Evolutionary conservation across 306 rosid species (phyloP), one percentile per base, ranked within the genome.

Genomic region (Hippophae tibetana): DNA sequence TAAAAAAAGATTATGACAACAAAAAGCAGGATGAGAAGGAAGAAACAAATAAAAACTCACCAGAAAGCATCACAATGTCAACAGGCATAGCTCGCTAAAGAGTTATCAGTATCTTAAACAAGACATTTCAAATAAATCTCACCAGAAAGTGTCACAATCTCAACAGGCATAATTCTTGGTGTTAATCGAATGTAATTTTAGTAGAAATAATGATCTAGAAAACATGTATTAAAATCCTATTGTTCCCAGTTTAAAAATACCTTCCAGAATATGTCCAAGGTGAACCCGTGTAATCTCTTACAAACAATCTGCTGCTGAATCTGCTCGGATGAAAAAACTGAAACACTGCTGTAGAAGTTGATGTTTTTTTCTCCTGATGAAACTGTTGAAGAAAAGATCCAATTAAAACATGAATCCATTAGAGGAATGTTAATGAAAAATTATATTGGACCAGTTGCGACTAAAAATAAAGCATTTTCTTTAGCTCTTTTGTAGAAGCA

Each of bases 321-420:
- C 45, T 79, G 74, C 58, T 84, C 85, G 6, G 77, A 60, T 13
- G 85, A 71, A 72, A 84, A 70, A 74, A 75, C 73, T 23, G 90
- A 81, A 47, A 74, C 71, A 66, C 55, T 78, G 7, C 78, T 57
- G 10, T 82, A 88, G 52, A 78, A 84, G 61, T 79, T 72, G 47
- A 70, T 77, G 53, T 72, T 64, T 61, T 84, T 82, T 80, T 84
- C 65, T 87, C 80, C 71, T 78, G 76, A 69, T 56, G 90, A 63
- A 87, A 58, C 94, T 84, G 81, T 42, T 67, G 53, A 60, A 67
- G 65, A 72, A 59, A 63, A 65, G 42, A 7, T 60, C 47, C 7
- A 42, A 26, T n/a, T 26, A 10, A 43, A 58, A 26, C 44, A 42
- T 1, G 40, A 13, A 45, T 10, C 8, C 41, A 46, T 41, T 23